Percentiles rank a stretch among this genome's conserved stretches.
These are phyloP conservation scores for Globisporangium solare DNA, from an alignment of 352 stramenopile species.

Conservation along the genomic window DNA sequence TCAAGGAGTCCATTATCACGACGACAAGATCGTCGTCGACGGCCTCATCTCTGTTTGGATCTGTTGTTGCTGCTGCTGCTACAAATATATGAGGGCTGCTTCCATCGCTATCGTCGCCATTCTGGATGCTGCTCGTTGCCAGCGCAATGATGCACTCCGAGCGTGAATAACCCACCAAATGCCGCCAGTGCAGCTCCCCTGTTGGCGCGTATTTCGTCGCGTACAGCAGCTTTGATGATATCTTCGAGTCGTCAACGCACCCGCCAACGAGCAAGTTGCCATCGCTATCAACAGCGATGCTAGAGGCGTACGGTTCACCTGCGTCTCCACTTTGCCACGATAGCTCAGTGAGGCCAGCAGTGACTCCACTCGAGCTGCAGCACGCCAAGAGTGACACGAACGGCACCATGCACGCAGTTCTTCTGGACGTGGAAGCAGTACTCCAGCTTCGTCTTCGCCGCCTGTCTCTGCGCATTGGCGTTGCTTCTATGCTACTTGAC, in stretches of 20 bases:
- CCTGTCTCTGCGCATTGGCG: neutral
- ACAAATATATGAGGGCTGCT: neutral
- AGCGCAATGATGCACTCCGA: too few relatives aligned
- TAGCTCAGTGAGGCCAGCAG: slow-evolving; percentile 7
- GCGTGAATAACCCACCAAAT: neutral
- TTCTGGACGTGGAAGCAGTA: neutral
- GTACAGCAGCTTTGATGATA: neutral
- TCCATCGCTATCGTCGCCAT: slow-evolving; percentile 1
- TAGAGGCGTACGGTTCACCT: neutral
- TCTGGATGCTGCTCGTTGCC: neutral
- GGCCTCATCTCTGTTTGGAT: neutral
- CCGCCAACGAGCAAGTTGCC: slow-evolving; percentile 2
- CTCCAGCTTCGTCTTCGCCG: neutral
- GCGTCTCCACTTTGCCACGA: neutral
- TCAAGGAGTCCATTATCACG: slow-evolving; percentile 1
- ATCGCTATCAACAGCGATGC: slow-evolving; percentile 3
- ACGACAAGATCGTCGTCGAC: neutral
- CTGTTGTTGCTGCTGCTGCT: too few relatives aligned
- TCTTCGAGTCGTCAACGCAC: neutral
- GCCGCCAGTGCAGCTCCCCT: slow-evolving; percentile 11
- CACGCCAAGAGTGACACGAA: neutral
- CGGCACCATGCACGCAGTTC: neutral
- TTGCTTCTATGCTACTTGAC: neutral
- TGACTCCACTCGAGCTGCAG: neutral
- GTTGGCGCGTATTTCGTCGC: slow-evolving; percentile 12